Percentiles rank a stretch among this genome's conserved stretches.
phyloP scores from a whole-genome alignment of 2,329 filamentous ascomycete species.

The Monosporascus sp. region DNA sequence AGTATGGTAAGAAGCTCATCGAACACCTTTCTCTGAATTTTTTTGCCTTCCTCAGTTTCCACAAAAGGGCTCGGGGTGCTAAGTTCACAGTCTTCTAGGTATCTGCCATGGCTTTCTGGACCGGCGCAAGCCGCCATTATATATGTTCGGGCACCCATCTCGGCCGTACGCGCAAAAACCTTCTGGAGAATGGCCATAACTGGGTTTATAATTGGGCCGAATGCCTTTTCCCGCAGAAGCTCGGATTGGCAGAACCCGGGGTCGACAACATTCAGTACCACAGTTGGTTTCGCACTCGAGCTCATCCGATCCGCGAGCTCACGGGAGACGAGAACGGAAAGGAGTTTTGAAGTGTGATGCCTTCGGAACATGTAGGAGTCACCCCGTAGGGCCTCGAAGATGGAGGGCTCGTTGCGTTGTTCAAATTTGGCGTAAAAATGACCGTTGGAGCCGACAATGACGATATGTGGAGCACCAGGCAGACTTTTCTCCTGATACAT shows the following conservation, averaged over 20 bases:
- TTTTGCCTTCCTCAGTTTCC: slow-evolving; percentile 31
- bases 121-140: slow-evolving; percentile 31
- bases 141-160: slow-evolving; percentile 34
- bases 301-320: slow-evolving; percentile 30
- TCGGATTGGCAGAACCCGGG: slow-evolving; percentile 37
- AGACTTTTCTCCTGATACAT: too few relatives aligned
- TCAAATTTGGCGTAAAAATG: slow-evolving; percentile 28
- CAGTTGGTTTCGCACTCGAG: slow-evolving; percentile 23
- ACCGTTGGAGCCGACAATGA: slow-evolving; percentile 34
- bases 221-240: slow-evolving; percentile 30
- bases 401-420: slow-evolving; percentile 22
- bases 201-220: slow-evolving; percentile 18
- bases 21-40: slow-evolving; percentile 32
- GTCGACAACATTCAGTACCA: slow-evolving; percentile 34
- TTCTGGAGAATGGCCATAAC: not conserved
- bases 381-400: slow-evolving; percentile 29
- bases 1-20: slow-evolving; percentile 37
- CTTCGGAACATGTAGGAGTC: slow-evolving; percentile 24
- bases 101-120: slow-evolving; percentile 34
- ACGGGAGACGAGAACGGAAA: slow-evolving; percentile 24
- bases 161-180: slow-evolving; percentile 30
- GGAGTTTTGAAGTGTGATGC: slow-evolving; percentile 30
- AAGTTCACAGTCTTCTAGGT: slow-evolving; percentile 30
- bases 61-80: slow-evolving; percentile 25
- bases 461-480: slow-evolving; percentile 26